A percentile compares a stretch with the other conserved stretches of the same genome.
Conservation (phyloP, 306 rosid species). For the Glycine latifolia region DNA sequence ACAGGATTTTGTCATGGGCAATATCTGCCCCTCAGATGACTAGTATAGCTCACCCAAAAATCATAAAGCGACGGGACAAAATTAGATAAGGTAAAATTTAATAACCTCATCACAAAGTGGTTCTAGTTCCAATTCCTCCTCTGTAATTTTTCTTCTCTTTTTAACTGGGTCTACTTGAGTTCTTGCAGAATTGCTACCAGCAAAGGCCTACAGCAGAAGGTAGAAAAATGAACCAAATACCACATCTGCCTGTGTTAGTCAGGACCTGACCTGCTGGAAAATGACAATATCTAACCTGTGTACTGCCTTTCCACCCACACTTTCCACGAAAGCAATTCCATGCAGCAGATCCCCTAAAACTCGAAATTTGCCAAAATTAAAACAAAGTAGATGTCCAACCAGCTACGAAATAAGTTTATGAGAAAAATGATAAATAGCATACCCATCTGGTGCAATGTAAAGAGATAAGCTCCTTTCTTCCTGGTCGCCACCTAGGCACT, state of each 20-base stretch:
- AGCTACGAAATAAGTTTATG: conserved; percentile 8
- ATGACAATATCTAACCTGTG: conserved; percentile 60
- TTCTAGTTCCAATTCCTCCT: conserved; percentile 71
- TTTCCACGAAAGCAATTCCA: conserved; percentile 85
- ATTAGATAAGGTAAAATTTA: conserved; percentile 38
- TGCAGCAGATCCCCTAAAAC: conserved; percentile 66
- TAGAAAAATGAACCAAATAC: conserved; percentile 33
- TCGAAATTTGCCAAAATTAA: conserved; percentile 44
- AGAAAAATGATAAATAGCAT: conserved; percentile 38
- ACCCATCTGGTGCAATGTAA: conserved; percentile 74
- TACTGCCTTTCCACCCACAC: conserved; percentile 92
- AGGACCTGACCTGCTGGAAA: conserved; percentile 15
- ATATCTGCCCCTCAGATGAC: conserved; percentile 27
- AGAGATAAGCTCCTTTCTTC: conserved; percentile 73
- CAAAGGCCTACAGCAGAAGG: conserved; percentile 67
- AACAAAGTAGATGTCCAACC: conserved; percentile 24
- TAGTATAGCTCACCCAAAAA: conserved; percentile 12
- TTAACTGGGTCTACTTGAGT: conserved; percentile 40
- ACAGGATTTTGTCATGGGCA: conserved; percentile 11
- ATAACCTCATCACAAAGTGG: conserved; percentile 88
- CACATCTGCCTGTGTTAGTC: conserved; percentile 29
- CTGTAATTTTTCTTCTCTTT: conserved; percentile 65
- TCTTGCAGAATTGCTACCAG: conserved; percentile 48
- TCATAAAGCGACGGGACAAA: conserved; percentile 18
- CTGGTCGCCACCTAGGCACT: conserved; percentile 85